Evolutionary conservation across 2,329 filamentous ascomycete genomes (phyloP).

Genomic region (Aspergillus quadrilineatus): DNA sequence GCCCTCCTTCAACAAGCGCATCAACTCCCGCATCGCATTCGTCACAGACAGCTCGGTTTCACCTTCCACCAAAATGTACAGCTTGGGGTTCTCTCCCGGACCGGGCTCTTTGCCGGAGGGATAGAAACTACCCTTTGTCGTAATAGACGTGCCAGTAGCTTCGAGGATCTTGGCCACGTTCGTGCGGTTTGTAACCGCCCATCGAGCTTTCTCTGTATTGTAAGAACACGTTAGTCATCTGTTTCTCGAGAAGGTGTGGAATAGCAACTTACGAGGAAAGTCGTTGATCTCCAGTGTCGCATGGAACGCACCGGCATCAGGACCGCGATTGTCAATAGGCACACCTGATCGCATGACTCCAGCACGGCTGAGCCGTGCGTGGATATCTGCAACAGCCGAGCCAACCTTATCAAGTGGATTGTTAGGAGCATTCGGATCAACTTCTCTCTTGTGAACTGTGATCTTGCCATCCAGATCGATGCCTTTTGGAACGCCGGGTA

Average conservation of each 20-base stretch:
- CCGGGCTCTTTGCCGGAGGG: constrained; percentile 75
- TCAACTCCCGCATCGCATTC: constrained; percentile 85
- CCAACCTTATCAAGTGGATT: constrained; percentile 81
- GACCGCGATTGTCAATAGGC: constrained; percentile 97
- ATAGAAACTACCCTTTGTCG: constrained; percentile 94
- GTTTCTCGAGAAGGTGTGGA: neutral
- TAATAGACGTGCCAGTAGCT: constrained; percentile 91
- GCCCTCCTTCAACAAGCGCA: constrained; percentile 82
- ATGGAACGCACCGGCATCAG: constrained; percentile 94
- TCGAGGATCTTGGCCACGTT: constrained; percentile 98
- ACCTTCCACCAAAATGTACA: constrained; percentile 96
- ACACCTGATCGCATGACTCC: constrained; percentile 88
- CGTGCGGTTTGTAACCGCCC: constrained; percentile 97
- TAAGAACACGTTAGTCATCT: constrained; percentile 1
- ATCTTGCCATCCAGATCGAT: constrained; percentile 68
- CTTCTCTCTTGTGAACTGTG: constrained; percentile 69
- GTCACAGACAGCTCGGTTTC: constrained; percentile 92
- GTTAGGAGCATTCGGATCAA: constrained; percentile 51
- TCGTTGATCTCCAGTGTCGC: constrained; percentile 98
- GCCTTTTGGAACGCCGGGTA: constrained; percentile 52
- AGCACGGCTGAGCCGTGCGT: constrained; percentile 82
- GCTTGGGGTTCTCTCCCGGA: constrained; percentile 76
- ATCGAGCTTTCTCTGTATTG: constrained; percentile 77
- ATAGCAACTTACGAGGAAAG: constrained; percentile 67
- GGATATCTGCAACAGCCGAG: constrained; percentile 87